Evolutionary conservation across 2,329 filamentous ascomycete genomes (phyloP).

Genomic region (Graphilbum ipis-grandicollis): DNA sequence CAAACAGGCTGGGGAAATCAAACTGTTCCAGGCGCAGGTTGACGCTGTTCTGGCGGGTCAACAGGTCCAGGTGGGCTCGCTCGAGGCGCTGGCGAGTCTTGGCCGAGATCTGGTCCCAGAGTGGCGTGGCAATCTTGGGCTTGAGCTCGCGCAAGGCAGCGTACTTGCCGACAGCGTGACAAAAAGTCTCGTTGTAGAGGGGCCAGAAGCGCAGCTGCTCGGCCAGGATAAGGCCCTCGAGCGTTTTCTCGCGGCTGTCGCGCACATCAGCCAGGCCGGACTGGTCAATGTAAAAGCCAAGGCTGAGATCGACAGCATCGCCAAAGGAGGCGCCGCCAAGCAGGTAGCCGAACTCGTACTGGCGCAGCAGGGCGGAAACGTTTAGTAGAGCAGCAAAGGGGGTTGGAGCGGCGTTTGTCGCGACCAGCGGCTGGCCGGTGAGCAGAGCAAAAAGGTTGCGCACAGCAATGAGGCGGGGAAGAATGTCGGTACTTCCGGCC

Average conservation of each 20-base stretch:
- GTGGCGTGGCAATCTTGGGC: conserved; percentile 25
- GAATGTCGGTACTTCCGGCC: not conserved
- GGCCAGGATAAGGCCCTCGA: conserved; percentile 77
- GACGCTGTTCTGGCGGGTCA: conserved; percentile 52
- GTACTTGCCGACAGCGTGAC: conserved; percentile 79
- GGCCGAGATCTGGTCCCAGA: conserved; percentile 52
- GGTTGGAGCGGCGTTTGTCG: conserved; percentile 32
- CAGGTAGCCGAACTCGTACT: conserved; percentile 41
- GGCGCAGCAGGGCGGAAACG: conserved; percentile 33
- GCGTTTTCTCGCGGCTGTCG: conserved; percentile 67
- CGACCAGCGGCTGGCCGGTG: conserved; percentile 44
- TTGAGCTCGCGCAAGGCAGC: conserved; percentile 50
- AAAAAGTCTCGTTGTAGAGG: conserved; percentile 82
- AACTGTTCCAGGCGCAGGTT: conserved; percentile 67
- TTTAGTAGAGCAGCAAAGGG: conserved; percentile 36
- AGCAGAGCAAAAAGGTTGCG: conserved; percentile 52
- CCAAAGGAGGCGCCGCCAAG: conserved; percentile 44
- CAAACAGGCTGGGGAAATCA: conserved; percentile 78
- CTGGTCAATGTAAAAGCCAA: conserved; percentile 62
- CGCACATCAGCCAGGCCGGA: conserved; percentile 64
- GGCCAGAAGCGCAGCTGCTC: conserved; percentile 69
- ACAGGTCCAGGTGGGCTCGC: conserved; percentile 63
- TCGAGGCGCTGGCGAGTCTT: conserved; percentile 67
- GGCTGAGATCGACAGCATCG: conserved; percentile 43
- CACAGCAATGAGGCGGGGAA: not conserved